A percentile compares a stretch with the other conserved stretches of the same genome.
These are phyloP conservation scores for Wickerhamomyces chambardii DNA, from an alignment of 805 yeast species.

Conservation along the genomic window DNA sequence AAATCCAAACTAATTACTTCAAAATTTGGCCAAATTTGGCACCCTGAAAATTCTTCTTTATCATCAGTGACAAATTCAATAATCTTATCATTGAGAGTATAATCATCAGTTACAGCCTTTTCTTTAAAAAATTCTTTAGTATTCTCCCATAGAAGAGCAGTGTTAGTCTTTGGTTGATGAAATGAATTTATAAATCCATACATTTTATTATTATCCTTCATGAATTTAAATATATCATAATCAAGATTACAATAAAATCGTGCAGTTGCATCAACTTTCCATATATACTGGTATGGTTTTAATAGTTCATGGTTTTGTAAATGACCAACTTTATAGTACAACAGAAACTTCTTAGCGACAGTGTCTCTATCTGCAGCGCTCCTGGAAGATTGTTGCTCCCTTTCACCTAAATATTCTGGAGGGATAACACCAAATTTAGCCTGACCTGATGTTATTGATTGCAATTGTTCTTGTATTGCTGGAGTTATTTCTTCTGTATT, in stretches of 20 bases:
- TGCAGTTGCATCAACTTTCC: conserved; percentile 68
- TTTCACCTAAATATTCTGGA: conserved; percentile 51
- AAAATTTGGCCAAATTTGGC: conserved; percentile 74
- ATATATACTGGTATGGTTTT: conserved; percentile 49
- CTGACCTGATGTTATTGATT: conserved; percentile 40
- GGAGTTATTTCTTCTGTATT: conserved; percentile 51
- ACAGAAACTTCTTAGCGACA: too few species aligned
- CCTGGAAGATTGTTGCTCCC: too few species aligned
- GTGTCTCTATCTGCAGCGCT: too few species aligned
- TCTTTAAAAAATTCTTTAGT: conserved; percentile 31
- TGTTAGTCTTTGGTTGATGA: conserved; percentile 46
- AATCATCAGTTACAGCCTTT: conserved; percentile 27
- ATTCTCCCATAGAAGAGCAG: conserved; percentile 50
- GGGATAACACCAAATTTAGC: conserved; percentile 54
- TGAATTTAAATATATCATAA: conserved; percentile 51
- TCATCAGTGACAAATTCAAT: conserved; percentile 50
- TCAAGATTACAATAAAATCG: conserved; percentile 48
- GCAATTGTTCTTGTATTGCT: conserved; percentile 36
- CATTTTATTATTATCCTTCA: conserved; percentile 40
- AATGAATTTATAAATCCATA: conserved; percentile 60
- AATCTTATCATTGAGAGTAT: conserved; percentile 39
- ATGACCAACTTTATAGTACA: conserved; percentile 35
- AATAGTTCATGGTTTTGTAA: conserved; percentile 52
- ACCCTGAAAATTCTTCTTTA: conserved; percentile 53
- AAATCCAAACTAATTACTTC: conserved; percentile 63